Evolutionary conservation across 192 early-diverging fungal genomes (phyloP), one percentile per base, ranked within the genome.

Genomic region (Chytriomyces sp.): DNA sequence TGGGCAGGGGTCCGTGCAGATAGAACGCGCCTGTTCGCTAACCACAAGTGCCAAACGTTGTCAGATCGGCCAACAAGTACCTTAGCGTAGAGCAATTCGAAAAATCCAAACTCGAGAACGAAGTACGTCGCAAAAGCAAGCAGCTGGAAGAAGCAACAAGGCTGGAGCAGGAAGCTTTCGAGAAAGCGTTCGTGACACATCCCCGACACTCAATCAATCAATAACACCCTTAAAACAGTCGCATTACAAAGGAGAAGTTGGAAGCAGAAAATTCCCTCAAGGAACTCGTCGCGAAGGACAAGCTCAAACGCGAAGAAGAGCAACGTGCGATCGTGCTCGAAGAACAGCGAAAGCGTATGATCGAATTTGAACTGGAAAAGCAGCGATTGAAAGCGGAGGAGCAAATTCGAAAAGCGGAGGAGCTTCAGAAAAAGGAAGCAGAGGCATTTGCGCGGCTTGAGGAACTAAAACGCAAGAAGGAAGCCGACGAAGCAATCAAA

Each of bases 371-470:
- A 39, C 12, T 6, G 2, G 36, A 68, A 7, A 52, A 55, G 12
- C 14, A 25, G 17, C n/a, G n/a, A 7, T 8, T 26, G 55, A 52
- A 55, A 28, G 19, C 17, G 25, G 32, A 38, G 4, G 65, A 68
- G 37, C 52, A 68, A 17, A 53, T 17, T 14, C 19, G 30, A 33
- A 53, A 55, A 22, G 34, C n/a, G 12, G 65, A 68, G 34, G 49
- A 56, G 37, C 19, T 68, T 12, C 65, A 33, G 6, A 12, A 38
- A n/a, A 68, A 68, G 30, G 65, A 68, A 28, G 65, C 52, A 17
- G 52, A 68, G 39, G 65, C 65, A 19, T 68, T 68, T 68, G 65
- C 65, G 3, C 25, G 65, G 17, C 32, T 68, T 19, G 65, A 68
- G 22, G 65, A 68, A 34, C 33, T 68, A 17, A 68, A 55, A 36